These are phyloP conservation scores for Phytophthora fragariaefolia DNA, from an alignment of 352 stramenopile species.

Conservation along the genomic window DNA sequence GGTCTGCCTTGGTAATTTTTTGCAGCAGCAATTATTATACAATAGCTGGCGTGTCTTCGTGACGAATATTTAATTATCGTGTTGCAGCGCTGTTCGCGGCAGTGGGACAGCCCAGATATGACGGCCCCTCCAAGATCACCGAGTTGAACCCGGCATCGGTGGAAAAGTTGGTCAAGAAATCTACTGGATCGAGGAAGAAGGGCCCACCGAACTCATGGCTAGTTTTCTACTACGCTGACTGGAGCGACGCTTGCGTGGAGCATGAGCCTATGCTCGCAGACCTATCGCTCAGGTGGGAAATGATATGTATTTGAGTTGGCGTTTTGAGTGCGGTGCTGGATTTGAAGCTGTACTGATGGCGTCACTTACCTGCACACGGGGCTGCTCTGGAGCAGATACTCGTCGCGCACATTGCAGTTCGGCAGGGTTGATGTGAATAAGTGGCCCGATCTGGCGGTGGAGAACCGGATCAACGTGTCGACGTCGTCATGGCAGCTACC, in stretches of 20 bases:
- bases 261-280: slow-evolving; percentile 78
- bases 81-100: slow-evolving; percentile 64
- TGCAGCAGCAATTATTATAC: background rate
- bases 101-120: slow-evolving; percentile 68
- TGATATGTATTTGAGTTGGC: slow-evolving; percentile 4
- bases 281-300: slow-evolving; percentile 60
- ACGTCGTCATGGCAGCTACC: slow-evolving; percentile 73
- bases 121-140: slow-evolving; percentile 60
- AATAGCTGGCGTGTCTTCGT: background rate
- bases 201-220: slow-evolving; percentile 60
- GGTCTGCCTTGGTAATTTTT: slow-evolving; percentile 57
- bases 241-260: slow-evolving; percentile 77
- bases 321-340: background rate
- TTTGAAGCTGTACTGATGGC: slow-evolving; percentile 10
- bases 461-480: slow-evolving; percentile 68
- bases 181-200: slow-evolving; percentile 32
- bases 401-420: slow-evolving; percentile 61
- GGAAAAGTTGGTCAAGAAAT: slow-evolving; percentile 56
- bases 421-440: slow-evolving; percentile 71
- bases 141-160: slow-evolving; percentile 53
- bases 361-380: background rate
- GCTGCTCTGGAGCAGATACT: slow-evolving; percentile 40
- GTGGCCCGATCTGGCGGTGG: slow-evolving; percentile 63
- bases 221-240: slow-evolving; percentile 77
- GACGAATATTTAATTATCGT: slow-evolving; percentile 7